Evolutionary conservation across 495 filamentous ascomycete species (phyloP).

Genomic region (Xylaria scruposa): DNA sequence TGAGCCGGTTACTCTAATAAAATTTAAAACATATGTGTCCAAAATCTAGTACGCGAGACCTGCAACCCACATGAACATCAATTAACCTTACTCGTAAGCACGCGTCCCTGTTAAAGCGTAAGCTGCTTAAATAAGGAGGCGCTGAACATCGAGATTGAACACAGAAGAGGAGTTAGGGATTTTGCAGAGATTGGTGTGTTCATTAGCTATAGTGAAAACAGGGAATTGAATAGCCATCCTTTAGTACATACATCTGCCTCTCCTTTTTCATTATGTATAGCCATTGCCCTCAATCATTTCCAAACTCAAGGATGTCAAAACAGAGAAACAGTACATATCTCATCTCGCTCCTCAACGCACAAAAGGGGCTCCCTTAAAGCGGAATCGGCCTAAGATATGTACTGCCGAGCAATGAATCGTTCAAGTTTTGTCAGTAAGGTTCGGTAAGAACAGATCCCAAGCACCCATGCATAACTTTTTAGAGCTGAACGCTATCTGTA

Average conservation of each 20-base stretch:
- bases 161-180: background rate
- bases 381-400: background rate
- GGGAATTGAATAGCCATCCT: background rate
- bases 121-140: background rate
- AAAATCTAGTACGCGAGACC: background rate
- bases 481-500: background rate
- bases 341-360: background rate
- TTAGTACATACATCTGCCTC: background rate
- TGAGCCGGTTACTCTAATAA: background rate
- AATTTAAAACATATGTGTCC: background rate
- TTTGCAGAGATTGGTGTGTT: background rate
- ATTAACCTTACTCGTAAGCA: background rate
- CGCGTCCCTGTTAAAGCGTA: background rate
- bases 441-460: background rate
- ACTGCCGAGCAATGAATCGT: background rate
- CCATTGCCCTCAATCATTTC: background rate
- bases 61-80: background rate
- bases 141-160: background rate
- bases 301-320: background rate
- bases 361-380: background rate
- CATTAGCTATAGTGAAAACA: background rate
- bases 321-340: background rate
- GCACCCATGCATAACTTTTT: background rate
- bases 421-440: background rate
- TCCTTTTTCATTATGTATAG: background rate